These are phyloP conservation scores for Zizania latifolia DNA, from an alignment of 176 grass and related monocot genomes.

Conservation along the genomic window DNA sequence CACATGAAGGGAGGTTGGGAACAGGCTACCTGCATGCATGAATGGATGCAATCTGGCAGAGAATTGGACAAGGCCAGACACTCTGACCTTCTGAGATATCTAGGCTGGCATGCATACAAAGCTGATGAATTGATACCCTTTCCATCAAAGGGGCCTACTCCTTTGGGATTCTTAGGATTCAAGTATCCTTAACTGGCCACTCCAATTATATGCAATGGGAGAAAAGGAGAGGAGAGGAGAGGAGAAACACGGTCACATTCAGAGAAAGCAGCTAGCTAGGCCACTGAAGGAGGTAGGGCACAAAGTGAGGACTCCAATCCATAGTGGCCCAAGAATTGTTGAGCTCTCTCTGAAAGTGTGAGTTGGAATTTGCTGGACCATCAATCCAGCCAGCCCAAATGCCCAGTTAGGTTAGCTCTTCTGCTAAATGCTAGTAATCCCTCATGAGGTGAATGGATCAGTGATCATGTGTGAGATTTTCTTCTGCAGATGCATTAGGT, in stretches of 20 bases:
- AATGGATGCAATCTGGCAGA: conserved; percentile 21
- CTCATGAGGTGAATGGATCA: conserved; percentile 18
- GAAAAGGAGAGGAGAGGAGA: conserved; percentile 3
- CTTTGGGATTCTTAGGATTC: conserved; percentile 60
- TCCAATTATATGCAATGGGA: conserved; percentile 44
- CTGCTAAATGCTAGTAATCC: conserved; percentile 10
- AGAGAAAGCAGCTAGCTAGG: conserved; percentile 38
- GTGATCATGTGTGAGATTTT: conserved; percentile 38
- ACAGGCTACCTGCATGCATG: conserved; percentile 22
- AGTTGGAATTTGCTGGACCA: conserved; percentile 89
- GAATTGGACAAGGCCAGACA: conserved; percentile 47
- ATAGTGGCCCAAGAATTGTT: conserved; percentile 80
- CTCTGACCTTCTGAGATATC: conserved; percentile 59
- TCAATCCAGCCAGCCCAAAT: conserved; percentile 76
- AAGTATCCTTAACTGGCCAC: conserved; percentile 38
- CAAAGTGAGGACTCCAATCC: conserved; percentile 37
- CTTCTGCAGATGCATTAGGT: conserved; percentile 24
- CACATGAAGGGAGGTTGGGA: conserved; percentile 19
- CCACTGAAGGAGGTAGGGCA: conserved; percentile 45
- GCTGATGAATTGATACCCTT: conserved; percentile 45
- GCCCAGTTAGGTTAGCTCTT: conserved; percentile 36
- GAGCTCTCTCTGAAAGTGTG: conserved; percentile 45
- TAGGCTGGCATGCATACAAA: conserved; percentile 59
- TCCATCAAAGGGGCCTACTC: conserved; percentile 42
- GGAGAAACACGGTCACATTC: neutral